Percentiles rank a stretch among this genome's conserved stretches.
phyloP scores from a whole-genome alignment of 1,139 yeast species.

The Casaregolazyma lundiana region DNA sequence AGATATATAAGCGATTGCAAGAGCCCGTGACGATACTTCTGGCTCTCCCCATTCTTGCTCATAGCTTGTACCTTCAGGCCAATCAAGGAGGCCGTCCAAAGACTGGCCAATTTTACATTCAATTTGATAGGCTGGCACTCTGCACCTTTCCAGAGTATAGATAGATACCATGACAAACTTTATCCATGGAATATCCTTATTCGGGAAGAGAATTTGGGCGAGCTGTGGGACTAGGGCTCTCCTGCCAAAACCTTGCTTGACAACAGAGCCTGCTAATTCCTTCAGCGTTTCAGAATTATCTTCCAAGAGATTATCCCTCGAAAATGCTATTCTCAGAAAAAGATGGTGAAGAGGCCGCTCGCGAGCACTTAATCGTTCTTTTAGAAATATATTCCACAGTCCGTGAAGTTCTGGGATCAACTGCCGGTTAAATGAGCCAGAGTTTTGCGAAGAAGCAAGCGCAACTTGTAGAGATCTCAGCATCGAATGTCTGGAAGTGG shows the following conservation, averaged over 20 bases:
- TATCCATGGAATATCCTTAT: conserved; percentile 48
- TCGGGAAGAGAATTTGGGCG: conserved; percentile 41
- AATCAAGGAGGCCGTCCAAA: conserved; percentile 40
- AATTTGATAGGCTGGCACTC: conserved; percentile 52
- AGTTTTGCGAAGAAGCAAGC: not conserved
- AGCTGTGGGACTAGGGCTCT: conserved; percentile 64
- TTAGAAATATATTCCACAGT: conserved; percentile 58
- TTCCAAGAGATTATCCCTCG: conserved; percentile 28
- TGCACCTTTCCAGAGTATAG: conserved; percentile 50
- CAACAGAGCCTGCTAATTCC: conserved; percentile 23
- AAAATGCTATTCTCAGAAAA: conserved; percentile 47
- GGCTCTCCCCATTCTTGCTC: conserved; percentile 50
- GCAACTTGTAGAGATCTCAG: not conserved
- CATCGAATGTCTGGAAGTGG: conserved; percentile 3
- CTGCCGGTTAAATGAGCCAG: conserved; percentile 8
- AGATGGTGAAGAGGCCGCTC: conserved; percentile 60
- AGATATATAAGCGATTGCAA: conserved; percentile 26
- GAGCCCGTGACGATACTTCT: conserved; percentile 55
- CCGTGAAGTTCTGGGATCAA: conserved; percentile 7
- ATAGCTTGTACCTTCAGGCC: conserved; percentile 39
- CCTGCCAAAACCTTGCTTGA: conserved; percentile 53
- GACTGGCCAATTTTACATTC: conserved; percentile 53
- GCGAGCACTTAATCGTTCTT: conserved; percentile 58
- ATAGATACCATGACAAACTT: conserved; percentile 47
- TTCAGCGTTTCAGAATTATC: conserved; percentile 16